Evolutionary conservation across 2,329 filamentous ascomycete genomes (phyloP).

Genomic region (Orbilia ellipsospora): DNA sequence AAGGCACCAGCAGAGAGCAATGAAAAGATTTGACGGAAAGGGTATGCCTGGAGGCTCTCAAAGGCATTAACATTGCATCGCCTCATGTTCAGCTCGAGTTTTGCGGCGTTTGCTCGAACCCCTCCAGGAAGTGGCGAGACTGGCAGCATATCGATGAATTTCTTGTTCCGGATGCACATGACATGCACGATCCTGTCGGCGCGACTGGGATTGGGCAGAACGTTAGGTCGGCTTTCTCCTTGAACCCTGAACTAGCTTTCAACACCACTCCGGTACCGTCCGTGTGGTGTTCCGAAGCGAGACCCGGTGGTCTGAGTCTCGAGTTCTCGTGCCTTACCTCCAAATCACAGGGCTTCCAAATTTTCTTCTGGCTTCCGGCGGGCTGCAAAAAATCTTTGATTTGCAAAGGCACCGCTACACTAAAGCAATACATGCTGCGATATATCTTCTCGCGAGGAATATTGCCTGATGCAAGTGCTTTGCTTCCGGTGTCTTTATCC

Average conservation of each 20-base stretch:
- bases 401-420: background rate
- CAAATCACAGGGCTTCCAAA: background rate
- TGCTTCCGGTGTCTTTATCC: background rate
- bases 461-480: constrained; percentile 29
- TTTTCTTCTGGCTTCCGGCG: too few species aligned
- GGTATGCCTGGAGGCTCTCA: too few species aligned
- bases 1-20: too few species aligned
- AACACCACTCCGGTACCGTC: constrained; percentile 2
- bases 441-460: background rate
- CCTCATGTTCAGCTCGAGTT: background rate
- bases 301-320: constrained; percentile 22
- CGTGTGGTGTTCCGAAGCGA: constrained; percentile 18
- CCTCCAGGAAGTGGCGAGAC: constrained; percentile 21
- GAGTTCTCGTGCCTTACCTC: constrained; percentile 1
- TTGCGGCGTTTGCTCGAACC: constrained; percentile 26
- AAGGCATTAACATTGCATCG: background rate
- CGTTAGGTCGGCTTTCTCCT: constrained; percentile 1
- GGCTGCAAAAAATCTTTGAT: constrained; percentile 14
- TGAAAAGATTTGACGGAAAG: too few species aligned
- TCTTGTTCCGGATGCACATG: constrained; percentile 27
- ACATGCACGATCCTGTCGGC: background rate
- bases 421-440: background rate
- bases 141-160: background rate
- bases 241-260: constrained; percentile 3
- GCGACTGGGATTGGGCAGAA: too few species aligned